Base-by-base conservation (phyloP, 192 early-diverging fungal genomes). In the Backusella mclennaniae region DNA sequence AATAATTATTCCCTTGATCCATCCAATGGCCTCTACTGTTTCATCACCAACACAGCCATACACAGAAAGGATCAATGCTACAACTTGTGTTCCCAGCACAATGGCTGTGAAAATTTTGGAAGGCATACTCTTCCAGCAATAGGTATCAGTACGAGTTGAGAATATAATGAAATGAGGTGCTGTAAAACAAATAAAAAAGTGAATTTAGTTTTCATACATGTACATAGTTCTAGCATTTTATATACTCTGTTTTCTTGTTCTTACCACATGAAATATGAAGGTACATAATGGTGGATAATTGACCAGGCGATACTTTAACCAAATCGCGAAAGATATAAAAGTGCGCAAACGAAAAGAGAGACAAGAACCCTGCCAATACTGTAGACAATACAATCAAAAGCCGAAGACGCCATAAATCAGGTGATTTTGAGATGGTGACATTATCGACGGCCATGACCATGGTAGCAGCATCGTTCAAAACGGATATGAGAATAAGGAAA, bases 131-230 rank as follows among this genome's bases (percentile, higher is more conserved):
- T 89, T 81, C 88, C 90, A 94, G 76, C 87, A 92, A 80, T 87
- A 93, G 2, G 81, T 80, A 15, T 85, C 79, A 31, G 92, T 66
- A 21, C 92, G 83, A 0, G 92, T 93, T 6, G 90, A 92, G 73
- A 93, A 93, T 78, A 93, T 93, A 29, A 93, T 88, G 79, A 93
- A 93, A 78, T 93, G 92, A 33, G 92, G 92, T 53, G 89, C 86
- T 82, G 39, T 63, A 15, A 14, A 15, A 23, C 17, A 53, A 38
- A 44, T 4, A 73, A 38, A 15, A 71, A 78, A 46, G 14, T 29
- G 66, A 21, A 49, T 70, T 38, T 7, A 46, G 15, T 70, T 12
- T 35, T 17, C 7, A 15, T 36, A 17, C 26, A 26, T 26, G 26
- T 26, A 26, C 26, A 26, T 26, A 26, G 26, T 26, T 0, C 14